Percentiles rank a stretch among this genome's conserved stretches.
These are phyloP conservation scores for Pseudodiploospora longispora DNA, from an alignment of 2,329 filamentous ascomycete species.

Conservation along the genomic window DNA sequence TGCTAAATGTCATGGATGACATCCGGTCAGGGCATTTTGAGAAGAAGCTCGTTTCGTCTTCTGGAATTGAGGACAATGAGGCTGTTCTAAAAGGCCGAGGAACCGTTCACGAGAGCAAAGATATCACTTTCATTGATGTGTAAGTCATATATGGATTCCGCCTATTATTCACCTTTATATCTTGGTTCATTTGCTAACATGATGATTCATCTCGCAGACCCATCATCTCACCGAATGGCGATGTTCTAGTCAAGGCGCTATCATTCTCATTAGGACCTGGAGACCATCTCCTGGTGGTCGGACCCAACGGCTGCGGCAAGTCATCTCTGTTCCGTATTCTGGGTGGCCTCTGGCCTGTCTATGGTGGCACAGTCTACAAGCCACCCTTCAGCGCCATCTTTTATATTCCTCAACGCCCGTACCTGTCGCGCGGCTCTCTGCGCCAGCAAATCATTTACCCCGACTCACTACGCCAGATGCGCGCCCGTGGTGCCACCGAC, in stretches of 20 bases:
- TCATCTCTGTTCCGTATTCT: slow-evolving; percentile 93
- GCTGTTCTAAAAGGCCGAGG: slow-evolving; percentile 77
- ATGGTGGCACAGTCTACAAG: slow-evolving; percentile 87
- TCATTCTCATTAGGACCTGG: slow-evolving; percentile 81
- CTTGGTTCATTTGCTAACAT: neutral
- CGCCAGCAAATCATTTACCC: slow-evolving; percentile 97
- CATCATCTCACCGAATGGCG: slow-evolving; percentile 94
- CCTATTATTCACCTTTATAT: neutral
- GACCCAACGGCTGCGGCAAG: slow-evolving; percentile 95
- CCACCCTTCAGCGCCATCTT: slow-evolving; percentile 91
- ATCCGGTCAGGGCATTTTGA: slow-evolving; percentile 85
- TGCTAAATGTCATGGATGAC: slow-evolving; percentile 92
- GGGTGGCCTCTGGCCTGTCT: slow-evolving; percentile 94
- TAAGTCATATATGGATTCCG: slow-evolving; percentile 27
- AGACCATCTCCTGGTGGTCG: slow-evolving; percentile 88
- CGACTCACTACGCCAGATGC: slow-evolving; percentile 80
- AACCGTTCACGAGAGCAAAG: slow-evolving; percentile 68
- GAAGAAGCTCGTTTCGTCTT: slow-evolving; percentile 91
- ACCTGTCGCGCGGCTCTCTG: slow-evolving; percentile 84
- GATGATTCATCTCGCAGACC: slow-evolving; percentile 38
- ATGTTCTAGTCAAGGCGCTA: slow-evolving; percentile 77
- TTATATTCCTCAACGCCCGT: slow-evolving; percentile 94
- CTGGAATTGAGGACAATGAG: slow-evolving; percentile 71
- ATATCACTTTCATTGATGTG: slow-evolving; percentile 81
- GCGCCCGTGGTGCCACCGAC: slow-evolving; percentile 74